Conservation (phyloP, 805 yeast genomes). For the Cyberlindnera lachancei region DNA sequence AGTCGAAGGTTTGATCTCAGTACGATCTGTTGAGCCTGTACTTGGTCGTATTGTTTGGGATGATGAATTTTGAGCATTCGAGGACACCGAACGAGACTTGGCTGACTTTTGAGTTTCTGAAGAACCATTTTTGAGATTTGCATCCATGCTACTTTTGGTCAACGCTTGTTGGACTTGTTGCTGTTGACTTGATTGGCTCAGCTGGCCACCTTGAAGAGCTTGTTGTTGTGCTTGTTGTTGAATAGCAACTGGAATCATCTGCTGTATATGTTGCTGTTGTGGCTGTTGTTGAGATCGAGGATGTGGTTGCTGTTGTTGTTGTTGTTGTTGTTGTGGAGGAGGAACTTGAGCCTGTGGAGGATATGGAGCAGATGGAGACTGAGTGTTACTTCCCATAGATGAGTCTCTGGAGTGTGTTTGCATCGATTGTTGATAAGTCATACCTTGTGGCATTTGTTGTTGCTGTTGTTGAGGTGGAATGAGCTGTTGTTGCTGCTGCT, state of each 20-base stretch:
- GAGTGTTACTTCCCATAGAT: conserved; percentile 8
- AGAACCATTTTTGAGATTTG: background rate
- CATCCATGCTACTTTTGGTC: conserved; percentile 3
- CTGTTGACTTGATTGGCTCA: conserved; percentile 1
- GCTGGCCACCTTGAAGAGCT: background rate
- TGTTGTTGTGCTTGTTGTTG: background rate
- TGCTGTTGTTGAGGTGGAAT: background rate
- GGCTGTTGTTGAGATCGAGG: conserved; percentile 1
- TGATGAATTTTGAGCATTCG: background rate
- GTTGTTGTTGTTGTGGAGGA: conserved; percentile 1
- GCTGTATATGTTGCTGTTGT: conserved; percentile 1
- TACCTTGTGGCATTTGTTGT: background rate
- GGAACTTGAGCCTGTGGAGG: conserved; percentile 1
- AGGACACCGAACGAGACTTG: background rate
- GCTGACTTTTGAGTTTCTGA: background rate
- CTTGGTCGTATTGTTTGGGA: conserved; percentile 10
- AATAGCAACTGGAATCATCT: background rate
- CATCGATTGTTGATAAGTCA: conserved; percentile 7
- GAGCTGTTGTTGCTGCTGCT: background rate
- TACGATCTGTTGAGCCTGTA: conserved; percentile 14
- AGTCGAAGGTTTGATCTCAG: conserved; percentile 13
- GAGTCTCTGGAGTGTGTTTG: conserved; percentile 11
- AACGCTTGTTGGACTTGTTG: conserved; percentile 6
- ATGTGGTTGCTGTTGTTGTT: conserved; percentile 1
- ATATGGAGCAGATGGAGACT: conserved; percentile 6